Percentiles rank a stretch among this genome's conserved stretches.
phyloP scores from a whole-genome alignment of 2,329 filamentous ascomycete genomes.

The Colletotrichum coccodes region DNA sequence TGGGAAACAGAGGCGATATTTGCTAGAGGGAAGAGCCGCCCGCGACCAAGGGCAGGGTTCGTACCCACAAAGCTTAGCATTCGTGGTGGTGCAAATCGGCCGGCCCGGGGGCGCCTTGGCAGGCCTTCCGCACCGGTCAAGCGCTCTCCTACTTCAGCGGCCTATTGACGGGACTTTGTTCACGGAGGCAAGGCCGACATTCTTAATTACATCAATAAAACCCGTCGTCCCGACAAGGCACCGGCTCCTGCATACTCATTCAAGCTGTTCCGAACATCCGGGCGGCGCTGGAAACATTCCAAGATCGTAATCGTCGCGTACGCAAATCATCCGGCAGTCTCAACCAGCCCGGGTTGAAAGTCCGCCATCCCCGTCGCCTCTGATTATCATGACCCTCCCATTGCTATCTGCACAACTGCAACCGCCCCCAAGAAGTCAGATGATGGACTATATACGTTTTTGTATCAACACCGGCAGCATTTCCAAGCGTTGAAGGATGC shows the following conservation, averaged over 20 bases:
- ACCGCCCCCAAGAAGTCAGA: not conserved
- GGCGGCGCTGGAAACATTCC: not conserved
- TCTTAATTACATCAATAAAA: not conserved
- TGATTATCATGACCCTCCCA: no score
- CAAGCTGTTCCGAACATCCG: not conserved
- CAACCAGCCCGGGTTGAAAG: not conserved
- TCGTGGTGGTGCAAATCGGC: not conserved
- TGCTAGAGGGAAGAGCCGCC: not conserved
- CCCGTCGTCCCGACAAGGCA: no score
- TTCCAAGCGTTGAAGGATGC: not conserved
- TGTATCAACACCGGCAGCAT: not conserved
- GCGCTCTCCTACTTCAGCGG: no score
- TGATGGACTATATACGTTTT: not conserved
- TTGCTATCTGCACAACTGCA: no score
- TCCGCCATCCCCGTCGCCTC: not conserved
- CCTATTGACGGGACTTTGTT: no score
- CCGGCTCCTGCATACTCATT: not conserved
- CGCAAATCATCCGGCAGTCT: not conserved
- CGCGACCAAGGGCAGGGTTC: constrained; percentile 9
- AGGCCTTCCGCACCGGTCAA: not conserved
- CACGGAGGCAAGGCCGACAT: not conserved
- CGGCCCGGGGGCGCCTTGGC: not conserved
- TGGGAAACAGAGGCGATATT: not conserved
- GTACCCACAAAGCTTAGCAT: constrained; percentile 23
- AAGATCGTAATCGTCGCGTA: not conserved